phyloP scores from a whole-genome alignment of 345 rosid species.

The Camelina neglecta region DNA sequence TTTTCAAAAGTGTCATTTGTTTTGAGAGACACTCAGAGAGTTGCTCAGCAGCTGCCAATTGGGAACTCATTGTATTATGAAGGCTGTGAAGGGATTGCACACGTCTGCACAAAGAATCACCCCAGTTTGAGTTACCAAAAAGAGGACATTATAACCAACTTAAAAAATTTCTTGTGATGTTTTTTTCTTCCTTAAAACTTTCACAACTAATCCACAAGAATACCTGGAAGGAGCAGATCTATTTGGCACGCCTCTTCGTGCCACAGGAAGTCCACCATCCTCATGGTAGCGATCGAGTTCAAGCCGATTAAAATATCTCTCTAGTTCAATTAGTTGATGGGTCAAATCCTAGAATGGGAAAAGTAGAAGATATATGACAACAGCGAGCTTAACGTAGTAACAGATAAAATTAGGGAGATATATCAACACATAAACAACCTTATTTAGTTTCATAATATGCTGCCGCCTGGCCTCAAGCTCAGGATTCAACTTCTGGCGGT shows the following conservation, averaged over 20 bases:
- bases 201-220: constrained; percentile 30
- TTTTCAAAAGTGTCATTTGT: constrained; percentile 76
- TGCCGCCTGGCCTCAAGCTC: constrained; percentile 84
- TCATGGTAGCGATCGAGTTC: constrained; percentile 84
- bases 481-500: constrained; percentile 78
- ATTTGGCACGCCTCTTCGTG: constrained; percentile 54
- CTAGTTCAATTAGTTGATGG: constrained; percentile 79
- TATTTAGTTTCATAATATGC: constrained; percentile 64
- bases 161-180: constrained; percentile 7
- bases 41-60: constrained; percentile 84
- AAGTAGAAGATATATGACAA: constrained; percentile 28
- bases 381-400: constrained; percentile 30
- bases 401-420: constrained; percentile 26
- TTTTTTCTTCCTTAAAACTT: neutral
- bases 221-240: constrained; percentile 77
- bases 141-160: constrained; percentile 15
- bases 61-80: constrained; percentile 74
- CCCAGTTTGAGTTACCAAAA: constrained; percentile 25
- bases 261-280: constrained; percentile 50
- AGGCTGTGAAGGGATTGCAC: constrained; percentile 72
- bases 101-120: constrained; percentile 57
- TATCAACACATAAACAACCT: constrained; percentile 53
- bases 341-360: constrained; percentile 71
- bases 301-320: constrained; percentile 84
- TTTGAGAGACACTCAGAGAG: constrained; percentile 85